Percentiles rank a stretch among this genome's conserved stretches.
Evolutionary conservation across 2,329 filamentous ascomycete species (phyloP).

Genomic region (Mycosphaerella sp.): DNA sequence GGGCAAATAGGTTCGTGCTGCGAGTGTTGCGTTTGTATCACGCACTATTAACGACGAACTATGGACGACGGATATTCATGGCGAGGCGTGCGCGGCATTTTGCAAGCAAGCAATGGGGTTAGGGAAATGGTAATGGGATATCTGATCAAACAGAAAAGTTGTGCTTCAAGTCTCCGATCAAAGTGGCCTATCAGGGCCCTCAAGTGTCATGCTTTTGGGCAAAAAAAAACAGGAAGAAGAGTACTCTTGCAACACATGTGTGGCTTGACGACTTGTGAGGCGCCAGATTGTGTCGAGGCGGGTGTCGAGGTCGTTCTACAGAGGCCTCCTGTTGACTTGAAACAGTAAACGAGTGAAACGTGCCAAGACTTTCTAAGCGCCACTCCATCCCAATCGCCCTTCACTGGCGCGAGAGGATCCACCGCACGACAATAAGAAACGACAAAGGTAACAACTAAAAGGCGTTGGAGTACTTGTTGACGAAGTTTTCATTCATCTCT

Average conservation of each 20-base stretch:
- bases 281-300: background rate
- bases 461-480: background rate
- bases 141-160: background rate
- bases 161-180: background rate
- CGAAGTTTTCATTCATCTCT: background rate
- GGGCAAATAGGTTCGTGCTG: background rate
- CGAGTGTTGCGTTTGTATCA: constrained; percentile 4
- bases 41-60: constrained; percentile 6
- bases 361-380: constrained; percentile 3
- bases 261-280: too few species aligned
- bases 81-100: constrained; percentile 2
- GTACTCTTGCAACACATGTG: background rate
- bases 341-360: background rate
- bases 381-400: constrained; percentile 6
- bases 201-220: too few species aligned
- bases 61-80: background rate
- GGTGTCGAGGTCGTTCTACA: background rate
- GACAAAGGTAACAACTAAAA: background rate
- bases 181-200: too few species aligned
- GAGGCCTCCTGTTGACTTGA: background rate
- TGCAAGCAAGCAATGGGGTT: constrained; percentile 2
- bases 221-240: background rate
- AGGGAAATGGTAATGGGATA: constrained; percentile 8
- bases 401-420: constrained; percentile 2
- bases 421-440: background rate